Evolutionary conservation across 768 basidiomycete genomes (phyloP).

Genomic region (Tulasnella sp.): DNA sequence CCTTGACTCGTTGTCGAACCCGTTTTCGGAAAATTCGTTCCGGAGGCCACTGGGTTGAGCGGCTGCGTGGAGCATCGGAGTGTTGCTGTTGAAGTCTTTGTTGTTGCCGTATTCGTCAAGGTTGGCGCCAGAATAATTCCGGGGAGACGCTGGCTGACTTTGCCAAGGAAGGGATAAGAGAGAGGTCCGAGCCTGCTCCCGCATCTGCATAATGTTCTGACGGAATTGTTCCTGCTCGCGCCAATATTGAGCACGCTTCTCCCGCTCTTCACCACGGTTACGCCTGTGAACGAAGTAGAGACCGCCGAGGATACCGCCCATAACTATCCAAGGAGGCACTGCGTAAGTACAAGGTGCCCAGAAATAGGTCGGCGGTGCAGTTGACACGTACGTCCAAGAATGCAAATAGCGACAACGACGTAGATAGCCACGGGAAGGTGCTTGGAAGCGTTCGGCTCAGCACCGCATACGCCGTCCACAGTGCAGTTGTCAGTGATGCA

Average conservation of each 20-base stretch:
- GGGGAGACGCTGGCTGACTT: constrained; percentile 14
- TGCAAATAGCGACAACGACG: constrained; percentile 62
- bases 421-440: constrained; percentile 70
- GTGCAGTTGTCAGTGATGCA: constrained; percentile 75
- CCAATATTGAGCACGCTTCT: constrained; percentile 86
- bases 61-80: constrained; percentile 47
- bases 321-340: constrained; percentile 48
- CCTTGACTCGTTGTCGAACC: constrained; percentile 34
- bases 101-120: constrained; percentile 47
- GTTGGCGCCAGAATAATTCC: constrained; percentile 35
- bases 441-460: constrained; percentile 54
- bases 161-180: constrained; percentile 51
- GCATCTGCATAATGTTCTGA: constrained; percentile 75
- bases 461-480: constrained; percentile 57
- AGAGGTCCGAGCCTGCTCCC: constrained; percentile 66
- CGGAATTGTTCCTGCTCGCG: constrained; percentile 80
- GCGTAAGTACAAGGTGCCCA: neutral
- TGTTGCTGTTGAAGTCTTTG: constrained; percentile 49
- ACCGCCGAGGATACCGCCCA: constrained; percentile 63
- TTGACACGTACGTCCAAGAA: constrained; percentile 59
- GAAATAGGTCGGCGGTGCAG: neutral
- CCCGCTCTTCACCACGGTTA: constrained; percentile 69
- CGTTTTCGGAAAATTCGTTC: constrained; percentile 50
- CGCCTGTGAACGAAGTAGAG: constrained; percentile 69
- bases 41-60: constrained; percentile 52